These are phyloP conservation scores for Phialemoniopsis sp. DNA, from an alignment of 2,329 filamentous ascomycete species.

Conservation along the genomic window DNA sequence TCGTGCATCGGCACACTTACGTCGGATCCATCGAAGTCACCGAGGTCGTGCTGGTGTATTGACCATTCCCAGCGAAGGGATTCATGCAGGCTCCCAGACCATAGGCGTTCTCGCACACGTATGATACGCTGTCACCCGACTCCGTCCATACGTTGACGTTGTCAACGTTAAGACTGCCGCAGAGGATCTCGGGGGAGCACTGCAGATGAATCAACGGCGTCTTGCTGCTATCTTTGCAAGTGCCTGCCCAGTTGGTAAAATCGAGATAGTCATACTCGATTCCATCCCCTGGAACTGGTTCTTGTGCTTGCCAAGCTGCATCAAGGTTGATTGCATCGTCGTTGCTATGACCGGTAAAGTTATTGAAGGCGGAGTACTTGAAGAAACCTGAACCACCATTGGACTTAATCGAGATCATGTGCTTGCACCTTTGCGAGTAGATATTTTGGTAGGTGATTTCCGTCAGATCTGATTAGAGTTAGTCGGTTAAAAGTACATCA, in stretches of 20 bases:
- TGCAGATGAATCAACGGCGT: slow-evolving; percentile 48
- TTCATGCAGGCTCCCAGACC: slow-evolving; percentile 12
- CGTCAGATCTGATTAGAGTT: slow-evolving; percentile 32
- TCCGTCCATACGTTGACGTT: slow-evolving; percentile 15
- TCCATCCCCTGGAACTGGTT: slow-evolving; percentile 34
- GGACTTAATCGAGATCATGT: slow-evolving; percentile 61
- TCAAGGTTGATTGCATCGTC: slow-evolving; percentile 55
- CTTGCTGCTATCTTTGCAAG: slow-evolving; percentile 38
- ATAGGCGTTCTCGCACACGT: slow-evolving; percentile 13
- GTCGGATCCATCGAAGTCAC: no score
- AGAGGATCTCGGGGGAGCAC: slow-evolving; percentile 11
- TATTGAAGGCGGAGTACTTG: slow-evolving; percentile 45
- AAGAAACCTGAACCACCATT: slow-evolving; percentile 53
- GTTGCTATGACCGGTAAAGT: slow-evolving; percentile 57
- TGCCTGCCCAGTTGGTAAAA: slow-evolving; percentile 52
- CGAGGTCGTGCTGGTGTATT: no score
- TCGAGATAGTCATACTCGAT: slow-evolving; percentile 48
- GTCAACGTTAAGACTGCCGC: slow-evolving; percentile 9
- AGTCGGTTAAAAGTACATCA: neutral
- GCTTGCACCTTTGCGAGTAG: slow-evolving; percentile 55
- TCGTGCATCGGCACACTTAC: no score
- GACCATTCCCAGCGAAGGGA: no score
- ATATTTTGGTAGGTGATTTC: slow-evolving; percentile 51
- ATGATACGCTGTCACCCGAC: slow-evolving; percentile 7
- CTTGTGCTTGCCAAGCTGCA: slow-evolving; percentile 37